Evolutionary conservation across 805 yeast species (phyloP).

Genomic region (Metschnikowia hibisci): DNA sequence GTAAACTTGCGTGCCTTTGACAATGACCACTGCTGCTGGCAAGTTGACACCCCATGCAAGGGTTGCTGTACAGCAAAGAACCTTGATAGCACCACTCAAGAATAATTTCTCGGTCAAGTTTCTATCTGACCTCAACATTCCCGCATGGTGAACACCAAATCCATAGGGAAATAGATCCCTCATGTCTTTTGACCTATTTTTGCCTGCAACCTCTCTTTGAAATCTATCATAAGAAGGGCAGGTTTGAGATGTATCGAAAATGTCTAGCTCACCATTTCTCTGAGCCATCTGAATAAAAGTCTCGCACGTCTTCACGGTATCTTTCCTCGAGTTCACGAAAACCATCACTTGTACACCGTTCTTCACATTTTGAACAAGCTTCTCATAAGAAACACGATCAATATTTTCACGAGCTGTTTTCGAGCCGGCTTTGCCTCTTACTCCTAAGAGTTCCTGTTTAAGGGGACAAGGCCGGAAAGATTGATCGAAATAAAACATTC

Average conservation of each 20-base stretch:
- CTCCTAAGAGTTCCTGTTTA: constrained; percentile 83
- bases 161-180: constrained; percentile 77
- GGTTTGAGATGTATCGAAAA: constrained; percentile 55
- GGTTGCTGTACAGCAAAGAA: constrained; percentile 93
- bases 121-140: constrained; percentile 88
- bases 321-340: constrained; percentile 93
- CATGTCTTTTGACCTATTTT: constrained; percentile 72
- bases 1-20: constrained; percentile 95
- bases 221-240: constrained; percentile 40
- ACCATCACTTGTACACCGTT: constrained; percentile 91
- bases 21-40: constrained; percentile 96
- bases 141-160: constrained; percentile 96
- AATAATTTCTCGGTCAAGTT: constrained; percentile 87
- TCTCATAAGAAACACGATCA: constrained; percentile 74
- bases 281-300: constrained; percentile 67
- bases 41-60: constrained; percentile 99
- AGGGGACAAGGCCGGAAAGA: constrained; percentile 92
- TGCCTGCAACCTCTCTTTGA: constrained; percentile 59
- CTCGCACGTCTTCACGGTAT: constrained; percentile 79
- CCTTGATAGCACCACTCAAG: constrained; percentile 78
- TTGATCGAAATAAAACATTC: constrained; percentile 92
- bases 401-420: constrained; percentile 66
- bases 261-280: constrained; percentile 49
- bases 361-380: constrained; percentile 59
- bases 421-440: constrained; percentile 78